phyloP scores from a whole-genome alignment of 352 stramenopile species.

The Pythium monospermum region DNA sequence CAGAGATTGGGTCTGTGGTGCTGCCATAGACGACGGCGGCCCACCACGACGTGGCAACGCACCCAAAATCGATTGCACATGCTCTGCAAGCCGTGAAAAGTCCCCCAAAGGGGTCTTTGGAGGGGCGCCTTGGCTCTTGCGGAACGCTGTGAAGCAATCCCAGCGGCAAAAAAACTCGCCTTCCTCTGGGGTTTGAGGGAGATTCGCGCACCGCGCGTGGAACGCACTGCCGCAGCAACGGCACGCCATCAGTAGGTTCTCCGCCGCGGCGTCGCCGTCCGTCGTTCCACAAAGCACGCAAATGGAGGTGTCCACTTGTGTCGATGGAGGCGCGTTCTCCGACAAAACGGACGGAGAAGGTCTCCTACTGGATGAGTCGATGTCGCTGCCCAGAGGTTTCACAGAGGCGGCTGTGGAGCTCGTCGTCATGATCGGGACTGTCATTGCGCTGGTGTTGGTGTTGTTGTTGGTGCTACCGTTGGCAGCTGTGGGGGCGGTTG shows the following conservation, averaged over 20 bases:
- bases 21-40: not conserved
- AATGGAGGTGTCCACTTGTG: slow-evolving; percentile 7
- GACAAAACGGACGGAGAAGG: slow-evolving; percentile 3
- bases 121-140: slow-evolving; percentile 23
- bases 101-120: slow-evolving; percentile 15
- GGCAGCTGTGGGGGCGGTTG: not conserved
- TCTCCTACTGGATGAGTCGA: too few species aligned
- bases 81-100: slow-evolving; percentile 13
- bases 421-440: not conserved
- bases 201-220: slow-evolving; percentile 58
- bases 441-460: slow-evolving; percentile 1
- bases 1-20: not conserved
- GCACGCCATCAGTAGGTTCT: slow-evolving; percentile 55
- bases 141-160: slow-evolving; percentile 51
- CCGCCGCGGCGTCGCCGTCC: slow-evolving; percentile 6
- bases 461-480: not conserved
- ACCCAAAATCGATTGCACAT: slow-evolving; percentile 16
- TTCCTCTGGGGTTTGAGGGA: slow-evolving; percentile 56
- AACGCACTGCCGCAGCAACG: slow-evolving; percentile 46
- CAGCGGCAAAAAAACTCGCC: slow-evolving; percentile 65
- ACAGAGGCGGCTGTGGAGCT: not conserved
- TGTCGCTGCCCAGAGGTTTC: not conserved
- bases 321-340: slow-evolving; percentile 4
- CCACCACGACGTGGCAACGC: slow-evolving; percentile 3
- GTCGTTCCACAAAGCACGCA: slow-evolving; percentile 11